Evolutionary conservation across 257 asterid genomes (phyloP).

Genomic region (Rehmannia glutinosa): DNA sequence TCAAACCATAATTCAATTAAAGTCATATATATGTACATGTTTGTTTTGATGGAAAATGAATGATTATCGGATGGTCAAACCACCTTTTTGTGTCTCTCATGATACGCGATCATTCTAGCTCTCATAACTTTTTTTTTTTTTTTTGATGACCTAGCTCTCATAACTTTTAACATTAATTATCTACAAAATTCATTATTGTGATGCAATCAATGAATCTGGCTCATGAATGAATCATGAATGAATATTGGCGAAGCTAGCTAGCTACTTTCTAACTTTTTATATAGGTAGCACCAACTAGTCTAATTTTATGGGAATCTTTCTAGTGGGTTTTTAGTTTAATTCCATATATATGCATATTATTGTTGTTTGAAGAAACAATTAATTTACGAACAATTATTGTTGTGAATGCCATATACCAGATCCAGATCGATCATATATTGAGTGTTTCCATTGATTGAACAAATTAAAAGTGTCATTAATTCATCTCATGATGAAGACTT

Average conservation of each 20-base stretch:
- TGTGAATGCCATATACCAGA: too few species aligned
- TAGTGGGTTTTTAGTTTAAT: not conserved
- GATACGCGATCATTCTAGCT: not conserved
- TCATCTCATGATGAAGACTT: not conserved
- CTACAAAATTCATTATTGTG: too few species aligned
- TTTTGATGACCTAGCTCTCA: too few species aligned
- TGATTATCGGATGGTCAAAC: slow-evolving; percentile 4
- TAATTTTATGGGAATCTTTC: not conserved
- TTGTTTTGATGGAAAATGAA: not conserved
- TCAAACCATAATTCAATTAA: not conserved
- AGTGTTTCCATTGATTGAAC: too few species aligned
- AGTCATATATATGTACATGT: too few species aligned
- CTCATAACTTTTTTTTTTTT: too few species aligned
- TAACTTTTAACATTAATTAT: not conserved
- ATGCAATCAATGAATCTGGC: not conserved
- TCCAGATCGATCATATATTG: too few species aligned
- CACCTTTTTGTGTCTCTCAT: not conserved
- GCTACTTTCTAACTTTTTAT: not conserved
- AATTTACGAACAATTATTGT: too few species aligned
- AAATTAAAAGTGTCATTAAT: too few species aligned
- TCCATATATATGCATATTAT: not conserved
- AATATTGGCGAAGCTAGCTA: not conserved
- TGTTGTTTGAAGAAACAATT: too few species aligned
- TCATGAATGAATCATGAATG: too few species aligned
- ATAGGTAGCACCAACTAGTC: not conserved